Evolutionary conservation across 768 basidiomycete genomes (phyloP).

Genomic region (Paxillus rubicundulus): DNA sequence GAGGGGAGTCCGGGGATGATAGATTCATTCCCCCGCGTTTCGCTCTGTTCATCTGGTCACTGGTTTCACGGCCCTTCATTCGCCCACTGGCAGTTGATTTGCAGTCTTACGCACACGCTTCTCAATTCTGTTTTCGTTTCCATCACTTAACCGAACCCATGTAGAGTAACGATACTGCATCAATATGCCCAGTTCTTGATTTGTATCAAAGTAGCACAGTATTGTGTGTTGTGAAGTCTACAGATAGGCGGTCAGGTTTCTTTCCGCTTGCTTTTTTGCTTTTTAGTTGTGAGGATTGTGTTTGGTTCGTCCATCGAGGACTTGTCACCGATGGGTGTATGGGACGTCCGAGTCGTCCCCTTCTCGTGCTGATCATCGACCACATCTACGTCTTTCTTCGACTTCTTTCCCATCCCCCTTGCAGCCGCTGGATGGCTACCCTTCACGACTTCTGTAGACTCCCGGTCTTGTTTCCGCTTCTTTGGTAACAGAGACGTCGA

Average conservation of each 20-base stretch:
- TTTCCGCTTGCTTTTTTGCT: constrained; percentile 21
- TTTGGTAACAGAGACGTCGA: background rate
- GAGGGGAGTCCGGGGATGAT: constrained; percentile 63
- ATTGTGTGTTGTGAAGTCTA: background rate
- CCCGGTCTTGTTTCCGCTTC: constrained; percentile 9
- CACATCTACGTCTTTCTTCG: constrained; percentile 12
- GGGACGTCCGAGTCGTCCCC: constrained; percentile 3
- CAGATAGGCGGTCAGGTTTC: constrained; percentile 9
- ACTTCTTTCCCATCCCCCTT: constrained; percentile 14
- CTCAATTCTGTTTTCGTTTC: constrained; percentile 11
- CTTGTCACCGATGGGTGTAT: background rate
- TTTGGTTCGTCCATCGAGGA: background rate
- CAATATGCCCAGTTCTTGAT: constrained; percentile 9
- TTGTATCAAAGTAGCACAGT: background rate
- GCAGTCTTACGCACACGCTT: constrained; percentile 3
- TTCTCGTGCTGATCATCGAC: constrained; percentile 10
- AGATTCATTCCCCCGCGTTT: constrained; percentile 9
- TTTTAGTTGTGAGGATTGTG: constrained; percentile 8
- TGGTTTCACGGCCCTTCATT: constrained; percentile 3
- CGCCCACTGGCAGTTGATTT: constrained; percentile 7
- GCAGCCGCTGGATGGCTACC: background rate
- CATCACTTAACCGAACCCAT: constrained; percentile 17
- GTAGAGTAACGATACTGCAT: constrained; percentile 24
- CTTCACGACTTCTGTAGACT: constrained; percentile 8
- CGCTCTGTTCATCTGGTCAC: constrained; percentile 1